Percentiles rank a stretch among this genome's conserved stretches.
phyloP scores from a whole-genome alignment of 2,329 filamentous ascomycete genomes.

The Alternaria triticimaculans region DNA sequence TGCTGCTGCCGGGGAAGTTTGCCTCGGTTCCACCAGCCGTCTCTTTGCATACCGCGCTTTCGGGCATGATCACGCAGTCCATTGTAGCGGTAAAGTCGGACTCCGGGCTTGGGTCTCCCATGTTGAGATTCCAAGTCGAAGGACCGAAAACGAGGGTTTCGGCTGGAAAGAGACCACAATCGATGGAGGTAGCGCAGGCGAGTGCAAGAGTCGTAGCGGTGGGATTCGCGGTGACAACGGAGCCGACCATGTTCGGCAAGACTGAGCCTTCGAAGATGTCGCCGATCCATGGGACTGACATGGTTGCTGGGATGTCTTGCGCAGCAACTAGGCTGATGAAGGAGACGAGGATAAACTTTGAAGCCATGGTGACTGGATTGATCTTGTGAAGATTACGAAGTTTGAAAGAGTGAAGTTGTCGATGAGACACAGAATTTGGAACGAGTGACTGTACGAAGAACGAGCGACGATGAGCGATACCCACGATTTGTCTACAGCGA shows the following conservation, averaged over 20 bases:
- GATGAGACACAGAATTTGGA: neutral
- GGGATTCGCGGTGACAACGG: conserved; percentile 21
- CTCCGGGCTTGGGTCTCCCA: conserved; percentile 17
- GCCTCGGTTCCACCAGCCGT: conserved; percentile 30
- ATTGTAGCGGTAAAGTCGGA: conserved; percentile 27
- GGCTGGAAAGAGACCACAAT: conserved; percentile 31
- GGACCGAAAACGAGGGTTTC: conserved; percentile 27
- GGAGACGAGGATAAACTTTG: conserved; percentile 7
- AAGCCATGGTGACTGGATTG: conserved; percentile 6
- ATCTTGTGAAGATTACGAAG: neutral
- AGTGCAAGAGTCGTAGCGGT: conserved; percentile 20
- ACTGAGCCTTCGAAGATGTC: neutral
- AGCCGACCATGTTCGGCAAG: conserved; percentile 10
- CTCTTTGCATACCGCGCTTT: conserved; percentile 29
- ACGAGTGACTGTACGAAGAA: neutral
- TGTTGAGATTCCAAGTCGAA: conserved; percentile 26
- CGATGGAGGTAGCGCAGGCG: conserved; percentile 5
- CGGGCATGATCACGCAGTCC: conserved; percentile 21
- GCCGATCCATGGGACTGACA: conserved; percentile 19
- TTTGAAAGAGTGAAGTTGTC: neutral
- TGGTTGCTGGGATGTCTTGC: conserved; percentile 15
- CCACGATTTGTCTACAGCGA: neutral
- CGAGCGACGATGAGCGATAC: neutral
- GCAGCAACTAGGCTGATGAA: conserved; percentile 15
- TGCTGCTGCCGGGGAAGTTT: conserved; percentile 32